Evolutionary conservation across 176 grass and related monocot species (phyloP).

Genomic region (Calamus simplicifolius): DNA sequence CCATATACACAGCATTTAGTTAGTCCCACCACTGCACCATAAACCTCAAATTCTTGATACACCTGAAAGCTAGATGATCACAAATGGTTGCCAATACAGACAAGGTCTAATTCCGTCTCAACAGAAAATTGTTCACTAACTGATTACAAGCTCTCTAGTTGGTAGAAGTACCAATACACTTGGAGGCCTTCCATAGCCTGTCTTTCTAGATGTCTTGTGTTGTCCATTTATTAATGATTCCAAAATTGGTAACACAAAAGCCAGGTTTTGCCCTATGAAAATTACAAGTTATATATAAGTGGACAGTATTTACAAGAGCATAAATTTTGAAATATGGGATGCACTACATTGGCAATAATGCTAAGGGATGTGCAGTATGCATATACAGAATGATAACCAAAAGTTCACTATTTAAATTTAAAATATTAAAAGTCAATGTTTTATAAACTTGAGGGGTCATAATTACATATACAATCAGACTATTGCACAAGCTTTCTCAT

Average conservation of each 20-base stretch:
- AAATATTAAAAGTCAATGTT: too few relatives aligned
- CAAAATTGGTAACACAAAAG: conserved; percentile 90
- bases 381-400: too few relatives aligned
- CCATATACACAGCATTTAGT: conserved; percentile 78
- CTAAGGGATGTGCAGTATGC: too few relatives aligned
- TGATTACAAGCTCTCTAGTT: conserved; percentile 89
- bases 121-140: conserved; percentile 15
- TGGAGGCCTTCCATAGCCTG: conserved; percentile 52
- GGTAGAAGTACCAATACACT: conserved; percentile 79
- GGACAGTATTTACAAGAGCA: too few relatives aligned
- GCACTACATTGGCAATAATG: too few relatives aligned
- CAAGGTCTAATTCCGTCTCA: too few relatives aligned
- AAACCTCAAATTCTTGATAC: conserved; percentile 62
- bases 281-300: neutral
- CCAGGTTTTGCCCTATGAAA: conserved; percentile 78
- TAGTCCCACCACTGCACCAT: conserved; percentile 58
- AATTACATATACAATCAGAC: too few relatives aligned
- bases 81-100: too few relatives aligned
- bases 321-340: too few relatives aligned
- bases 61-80: conserved; percentile 37
- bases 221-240: conserved; percentile 70
- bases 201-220: conserved; percentile 49
- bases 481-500: too few relatives aligned
- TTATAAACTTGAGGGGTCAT: too few relatives aligned
- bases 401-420: too few relatives aligned